Evolutionary conservation across 305 asterid species (phyloP), one percentile per base, ranked within the genome.

Genomic region (Petunia hybrid): DNA sequence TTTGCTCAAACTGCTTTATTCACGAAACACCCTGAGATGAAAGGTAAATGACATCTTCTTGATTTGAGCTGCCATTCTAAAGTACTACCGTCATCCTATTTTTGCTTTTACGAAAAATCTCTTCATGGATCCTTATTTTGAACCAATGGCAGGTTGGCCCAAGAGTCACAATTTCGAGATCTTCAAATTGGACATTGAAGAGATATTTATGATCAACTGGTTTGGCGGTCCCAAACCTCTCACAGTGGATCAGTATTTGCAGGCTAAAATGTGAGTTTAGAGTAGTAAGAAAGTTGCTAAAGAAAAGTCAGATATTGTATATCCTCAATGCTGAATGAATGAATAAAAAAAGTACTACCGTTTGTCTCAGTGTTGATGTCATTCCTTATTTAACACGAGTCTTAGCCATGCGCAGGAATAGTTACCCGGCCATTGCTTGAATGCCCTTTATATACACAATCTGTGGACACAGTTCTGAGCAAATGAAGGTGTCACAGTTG

Each of bases 171-270:
- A 92, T 84, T 95, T 95, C 89, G 89, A 87, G 87, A 76, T 92
- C 82, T 95, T 83, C 93, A 90, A 87, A 82, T 78, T 95, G 62
- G 93, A 89, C 71, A 91, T 93, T 1, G 91, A 89, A 64, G 89
- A 91, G 63, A 92, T 95, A 82, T 92, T 95, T 83, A 77, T 93
- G 90, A 89, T 95, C 80, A 95, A 95, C 82, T 95, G 97, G 97
- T 93, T 82, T 31, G 99, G 99, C n/a, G 99, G 98, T 60, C 94
- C 98, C 53, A 92, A 93, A 89, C 98, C 98, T 80, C 89, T 95
- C 80, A 93, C 98, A 1, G 97, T 91, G 86, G 97, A 92, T 78
- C 91, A 93, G 66, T 95, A 95, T 86, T 87, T 95, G 82, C 79
- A 87, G 12, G 86, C 87, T 64, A 82, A 84, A 80, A 80, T 88